Base-by-base conservation (phyloP, 78 protist species). In the Tieghemostelium lacteum region DNA sequence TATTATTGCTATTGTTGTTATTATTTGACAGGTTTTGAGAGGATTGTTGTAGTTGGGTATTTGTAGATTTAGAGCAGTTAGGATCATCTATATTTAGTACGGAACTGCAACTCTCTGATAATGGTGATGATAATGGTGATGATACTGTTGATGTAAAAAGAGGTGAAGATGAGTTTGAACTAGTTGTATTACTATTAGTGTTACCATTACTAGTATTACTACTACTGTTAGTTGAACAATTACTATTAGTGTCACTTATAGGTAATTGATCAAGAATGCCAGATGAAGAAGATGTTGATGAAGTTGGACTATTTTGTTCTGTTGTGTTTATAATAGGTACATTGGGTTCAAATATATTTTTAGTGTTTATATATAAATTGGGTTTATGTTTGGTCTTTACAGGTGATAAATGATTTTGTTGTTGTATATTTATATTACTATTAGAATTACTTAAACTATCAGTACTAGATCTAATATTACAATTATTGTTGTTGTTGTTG, bases 401-500 rank as follows among this genome's bases (percentile, higher is more conserved):
- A 45, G n/a, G 6, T 45, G 52, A 10, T 45, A 45, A 6, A 45
- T 45, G 52, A 14, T 6, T 6, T 45, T 6, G 6, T 45, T 45
- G 52, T 45, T 14, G 6, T 45, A 45, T 10, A 14, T 45, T 45
- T 45, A 14, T 6, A 45, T 45, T 16, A 57, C 63, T n/a, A 57
- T n/a, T n/a, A 57, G 8, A 16, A n/a, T n/a, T 57, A 57, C 63
- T 19, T 19, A 19, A 19, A 57, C 17, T 57, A n/a, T n/a, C 24
- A 57, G 19, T 49, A 49, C 55, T 49, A 49, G 8, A 12, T 16
- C 12, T 49, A 16, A 49, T 49, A 49, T 49, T 49, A 49, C 12
- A 16, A 49, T 16, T 49, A 49, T 49, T 16, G 55, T 49, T 57
- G 63, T 57, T 57, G 63, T 57, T 57, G 63, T 57, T 57, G 63